These are phyloP conservation scores for Pythium aristosporum DNA, from an alignment of 352 stramenopile species.

Conservation along the genomic window DNA sequence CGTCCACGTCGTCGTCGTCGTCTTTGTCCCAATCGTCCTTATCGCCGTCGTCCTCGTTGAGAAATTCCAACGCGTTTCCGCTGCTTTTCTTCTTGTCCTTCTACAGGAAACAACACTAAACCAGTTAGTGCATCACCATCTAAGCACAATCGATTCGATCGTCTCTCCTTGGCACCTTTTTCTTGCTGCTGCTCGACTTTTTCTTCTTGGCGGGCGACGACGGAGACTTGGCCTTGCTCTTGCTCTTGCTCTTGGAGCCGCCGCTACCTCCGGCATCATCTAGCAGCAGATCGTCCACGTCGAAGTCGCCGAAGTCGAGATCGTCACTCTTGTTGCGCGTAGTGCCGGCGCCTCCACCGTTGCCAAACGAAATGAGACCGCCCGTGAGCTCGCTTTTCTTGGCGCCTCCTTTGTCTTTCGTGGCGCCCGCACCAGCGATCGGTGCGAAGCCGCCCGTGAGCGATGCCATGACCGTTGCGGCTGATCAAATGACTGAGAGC, in stretches of 20 bases:
- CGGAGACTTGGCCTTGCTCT: conserved; percentile 33
- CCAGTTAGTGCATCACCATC: not conserved
- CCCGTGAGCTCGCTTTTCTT: conserved; percentile 48
- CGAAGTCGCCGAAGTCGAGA: conserved; percentile 52
- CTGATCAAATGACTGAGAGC: not conserved
- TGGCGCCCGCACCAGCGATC: conserved; percentile 37
- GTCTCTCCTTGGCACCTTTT: conserved; percentile 9
- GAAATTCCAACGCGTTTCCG: conserved; percentile 24
- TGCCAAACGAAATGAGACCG: conserved; percentile 57
- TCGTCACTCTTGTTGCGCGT: conserved; percentile 28
- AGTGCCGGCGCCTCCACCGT: conserved; percentile 1
- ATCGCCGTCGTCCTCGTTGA: conserved; percentile 27
- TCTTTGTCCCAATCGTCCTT: conserved; percentile 24
- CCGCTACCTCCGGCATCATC: conserved; percentile 26
- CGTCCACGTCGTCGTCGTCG: conserved; percentile 21
- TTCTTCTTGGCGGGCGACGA: conserved; percentile 27
- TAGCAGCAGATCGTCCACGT: conserved; percentile 54
- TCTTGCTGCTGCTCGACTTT: conserved; percentile 29
- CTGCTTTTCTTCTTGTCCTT: conserved; percentile 45
- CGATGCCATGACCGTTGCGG: conserved; percentile 18
- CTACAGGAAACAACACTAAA: not conserved
- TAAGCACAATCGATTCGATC: not conserved
- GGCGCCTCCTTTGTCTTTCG: conserved; percentile 24
- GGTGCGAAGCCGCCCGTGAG: conserved; percentile 46
- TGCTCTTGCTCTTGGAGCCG: conserved; percentile 31